A percentile compares a stretch with the other conserved stretches of the same genome.
These are phyloP conservation scores for Polytrichum formosum DNA, from an alignment of 225 moss, liverwort and hornwort species.

Conservation along the genomic window DNA sequence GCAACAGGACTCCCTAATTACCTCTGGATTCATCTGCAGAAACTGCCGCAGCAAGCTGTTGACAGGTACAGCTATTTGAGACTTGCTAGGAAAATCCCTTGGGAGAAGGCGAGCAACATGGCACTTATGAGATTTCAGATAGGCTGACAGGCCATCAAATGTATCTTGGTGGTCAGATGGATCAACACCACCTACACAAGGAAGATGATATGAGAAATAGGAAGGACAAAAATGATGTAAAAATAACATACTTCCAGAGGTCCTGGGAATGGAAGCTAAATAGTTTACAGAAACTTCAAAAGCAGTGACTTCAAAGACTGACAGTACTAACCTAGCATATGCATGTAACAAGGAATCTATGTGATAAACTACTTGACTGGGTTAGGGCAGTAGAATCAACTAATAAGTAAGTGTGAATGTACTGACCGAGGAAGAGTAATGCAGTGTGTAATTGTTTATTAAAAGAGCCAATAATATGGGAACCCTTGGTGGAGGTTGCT, in stretches of 20 bases:
- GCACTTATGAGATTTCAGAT: conserved; percentile 62
- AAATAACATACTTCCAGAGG: not conserved
- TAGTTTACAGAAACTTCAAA: conserved; percentile 1
- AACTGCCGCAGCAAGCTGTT: conserved; percentile 80
- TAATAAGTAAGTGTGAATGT: not conserved
- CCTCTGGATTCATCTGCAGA: conserved; percentile 68
- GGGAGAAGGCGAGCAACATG: conserved; percentile 90
- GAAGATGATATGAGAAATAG: conserved; percentile 7
- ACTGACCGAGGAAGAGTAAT: conserved; percentile 85
- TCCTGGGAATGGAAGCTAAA: not conserved
- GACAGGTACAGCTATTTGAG: conserved; percentile 70
- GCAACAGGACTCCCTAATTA: conserved; percentile 10
- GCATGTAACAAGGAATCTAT: too few species aligned
- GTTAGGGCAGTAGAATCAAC: too few species aligned
- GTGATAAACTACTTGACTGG: too few species aligned
- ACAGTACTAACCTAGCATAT: not conserved
- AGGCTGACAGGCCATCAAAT: conserved; percentile 60
- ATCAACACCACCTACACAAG: conserved; percentile 77
- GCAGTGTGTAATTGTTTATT: conserved; percentile 85
- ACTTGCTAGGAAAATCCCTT: conserved; percentile 64
- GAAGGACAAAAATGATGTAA: not conserved
- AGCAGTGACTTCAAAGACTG: not conserved
- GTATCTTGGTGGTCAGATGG: conserved; percentile 76
- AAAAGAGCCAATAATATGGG: conserved; percentile 42
- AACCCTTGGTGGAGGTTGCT: conserved; percentile 18